Percentiles rank a stretch among this genome's conserved stretches.
These are phyloP conservation scores for Schizosaccharomyces pombe DNA, from an alignment of 805 yeast genomes.

Conservation along the genomic window DNA sequence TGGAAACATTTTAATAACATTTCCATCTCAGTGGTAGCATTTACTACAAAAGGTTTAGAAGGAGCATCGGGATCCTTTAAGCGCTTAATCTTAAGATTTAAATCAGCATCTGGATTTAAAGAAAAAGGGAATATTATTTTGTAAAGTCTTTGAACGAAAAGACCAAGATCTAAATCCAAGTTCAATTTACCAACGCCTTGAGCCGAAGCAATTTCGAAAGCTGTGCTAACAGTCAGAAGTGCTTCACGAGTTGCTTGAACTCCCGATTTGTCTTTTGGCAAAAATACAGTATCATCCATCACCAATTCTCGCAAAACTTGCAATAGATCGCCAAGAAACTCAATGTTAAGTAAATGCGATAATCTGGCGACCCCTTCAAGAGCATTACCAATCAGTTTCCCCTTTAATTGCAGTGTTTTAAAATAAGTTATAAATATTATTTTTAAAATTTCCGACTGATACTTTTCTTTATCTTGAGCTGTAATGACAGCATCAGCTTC, in stretches of 20 bases:
- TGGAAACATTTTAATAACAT: constrained; percentile 56
- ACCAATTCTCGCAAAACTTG: constrained; percentile 72
- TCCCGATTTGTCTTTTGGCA: constrained; percentile 20
- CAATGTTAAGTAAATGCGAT: constrained; percentile 83
- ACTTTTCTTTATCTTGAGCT: constrained; percentile 62
- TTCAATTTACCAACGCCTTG: constrained; percentile 36
- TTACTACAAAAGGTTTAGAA: constrained; percentile 29
- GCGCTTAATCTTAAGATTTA: constrained; percentile 58
- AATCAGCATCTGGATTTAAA: constrained; percentile 63
- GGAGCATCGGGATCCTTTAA: constrained; percentile 40
- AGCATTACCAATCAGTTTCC: constrained; percentile 57
- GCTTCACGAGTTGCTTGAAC: constrained; percentile 21
- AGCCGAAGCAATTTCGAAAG: constrained; percentile 62
- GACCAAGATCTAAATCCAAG: constrained; percentile 58
- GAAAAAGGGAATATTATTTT: constrained; percentile 41
- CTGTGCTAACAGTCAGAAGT: constrained; percentile 29
- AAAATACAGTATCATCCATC: constrained; percentile 6
- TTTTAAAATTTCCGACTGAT: constrained; percentile 66
- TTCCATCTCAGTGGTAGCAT: constrained; percentile 75
- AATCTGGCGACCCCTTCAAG: constrained; percentile 72
- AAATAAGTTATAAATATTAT: constrained; percentile 48
- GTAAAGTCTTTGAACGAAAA: constrained; percentile 57
- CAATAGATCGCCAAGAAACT: constrained; percentile 73
- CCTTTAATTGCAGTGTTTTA: constrained; percentile 44
- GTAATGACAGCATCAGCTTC: constrained; percentile 73